Base-by-base conservation (phyloP, 1,284 basidiomycete genomes). In the Heterobasidion annosum region DNA sequence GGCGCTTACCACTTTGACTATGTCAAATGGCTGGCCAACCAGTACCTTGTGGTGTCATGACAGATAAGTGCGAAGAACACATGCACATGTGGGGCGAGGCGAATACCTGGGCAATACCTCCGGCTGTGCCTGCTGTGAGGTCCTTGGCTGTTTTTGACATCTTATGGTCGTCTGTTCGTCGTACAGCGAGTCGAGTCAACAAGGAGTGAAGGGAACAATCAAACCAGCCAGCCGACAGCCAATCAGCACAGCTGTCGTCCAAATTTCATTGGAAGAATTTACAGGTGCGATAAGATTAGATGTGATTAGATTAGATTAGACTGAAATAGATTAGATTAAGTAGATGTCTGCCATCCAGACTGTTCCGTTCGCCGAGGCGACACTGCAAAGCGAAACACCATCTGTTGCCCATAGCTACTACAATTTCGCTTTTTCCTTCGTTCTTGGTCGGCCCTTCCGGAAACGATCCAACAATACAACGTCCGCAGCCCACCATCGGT, bases 1-100 rank as follows among this genome's bases (percentile, higher is more conserved):
- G 57, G 58, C 44, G 53, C 86, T 69, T 64, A 91, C 88, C 72
- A 91, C 88, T 83, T 98, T 98, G 72, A 96, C 90, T 60, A 97
- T 97, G 71, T 98, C 95, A 67, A 98, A 96, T 16, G 93, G 92
- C 71, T 97, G 94, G 48, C 93, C 93, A 52, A 96, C 93, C 45
- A 97, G 77, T 56, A 91, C 88, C 88, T 90, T 58, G 9, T 54
- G 55, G 51, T 50, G 45, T 48, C 51, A 47, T 34, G 37, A 43
- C 19, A 33, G 47, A 48, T 56, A 33, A 57, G 47, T 37, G 35
- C 33, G 48, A 32, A 47, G 52, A 48, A 51, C 53, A 60, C 40
- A 19, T 43, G 47, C 54, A 57, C 18, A 53, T 19, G 50, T 13
- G 25, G 25, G 4, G 25, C 25, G 33, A 65, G 25, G 7, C 25